These are phyloP conservation scores for Starmerella stellata DNA, from an alignment of 805 yeast genomes.

Conservation along the genomic window DNA sequence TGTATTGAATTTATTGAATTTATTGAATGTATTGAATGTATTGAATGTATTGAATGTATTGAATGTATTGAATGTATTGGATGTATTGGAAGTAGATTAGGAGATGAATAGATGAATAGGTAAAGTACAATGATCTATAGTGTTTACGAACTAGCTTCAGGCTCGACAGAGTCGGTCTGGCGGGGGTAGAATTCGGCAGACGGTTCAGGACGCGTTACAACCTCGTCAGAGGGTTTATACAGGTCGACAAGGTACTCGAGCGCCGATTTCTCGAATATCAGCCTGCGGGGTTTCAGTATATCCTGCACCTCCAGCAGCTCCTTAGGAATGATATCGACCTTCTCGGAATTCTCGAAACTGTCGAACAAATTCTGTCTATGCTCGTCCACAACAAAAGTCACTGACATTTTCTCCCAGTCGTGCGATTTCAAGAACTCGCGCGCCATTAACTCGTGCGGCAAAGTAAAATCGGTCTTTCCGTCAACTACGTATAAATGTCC, in stretches of 20 bases:
- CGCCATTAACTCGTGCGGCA: slow-evolving; percentile 28
- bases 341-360: slow-evolving; percentile 35
- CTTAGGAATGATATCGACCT: slow-evolving; percentile 48
- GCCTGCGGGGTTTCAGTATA: slow-evolving; percentile 56
- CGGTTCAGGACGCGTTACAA: no score
- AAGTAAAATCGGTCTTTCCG: slow-evolving; percentile 25
- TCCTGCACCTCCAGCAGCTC: slow-evolving; percentile 75
- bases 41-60: no score
- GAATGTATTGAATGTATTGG: no score
- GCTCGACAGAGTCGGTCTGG: no score
- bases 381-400: slow-evolving; percentile 51
- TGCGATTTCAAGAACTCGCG: slow-evolving; percentile 34
- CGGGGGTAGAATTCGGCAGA: no score
- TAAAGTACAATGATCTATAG: no score
- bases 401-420: slow-evolving; percentile 14
- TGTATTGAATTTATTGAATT: no score
- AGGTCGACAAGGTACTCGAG: slow-evolving; percentile 36
- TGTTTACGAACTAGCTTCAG: no score
- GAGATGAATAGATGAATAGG: no score
- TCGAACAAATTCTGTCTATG: slow-evolving; percentile 41
- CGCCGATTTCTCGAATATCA: slow-evolving; percentile 56
- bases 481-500: slow-evolving; percentile 63
- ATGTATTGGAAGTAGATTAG: no score
- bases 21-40: no score
- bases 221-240: slow-evolving; percentile 7